Evolutionary conservation across 2,329 filamentous ascomycete genomes (phyloP).

Genomic region (Cucurbitaria berberidis): DNA sequence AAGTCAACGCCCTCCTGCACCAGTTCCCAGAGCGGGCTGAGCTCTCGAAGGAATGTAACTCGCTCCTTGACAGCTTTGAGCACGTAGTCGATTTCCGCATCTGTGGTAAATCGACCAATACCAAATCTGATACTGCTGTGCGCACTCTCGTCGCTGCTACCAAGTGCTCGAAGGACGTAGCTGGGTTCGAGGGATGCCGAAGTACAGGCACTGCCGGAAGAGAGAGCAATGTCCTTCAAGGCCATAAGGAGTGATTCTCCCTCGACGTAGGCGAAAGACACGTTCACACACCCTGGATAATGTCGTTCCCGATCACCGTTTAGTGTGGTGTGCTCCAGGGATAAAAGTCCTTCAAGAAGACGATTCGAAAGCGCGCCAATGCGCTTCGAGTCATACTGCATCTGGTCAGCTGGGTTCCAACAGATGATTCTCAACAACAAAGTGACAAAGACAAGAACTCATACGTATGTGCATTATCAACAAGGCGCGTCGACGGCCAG

Average conservation of each 20-base stretch:
- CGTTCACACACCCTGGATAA: constrained; percentile 97
- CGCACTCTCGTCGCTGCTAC: constrained; percentile 95
- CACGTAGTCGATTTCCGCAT: constrained; percentile 95
- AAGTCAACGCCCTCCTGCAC: constrained; percentile 96
- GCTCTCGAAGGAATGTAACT: constrained; percentile 89
- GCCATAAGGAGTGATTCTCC: constrained; percentile 98
- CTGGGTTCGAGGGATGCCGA: constrained; percentile 95
- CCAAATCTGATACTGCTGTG: constrained; percentile 98
- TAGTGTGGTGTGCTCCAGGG: constrained; percentile 89
- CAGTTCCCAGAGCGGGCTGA: constrained; percentile 96
- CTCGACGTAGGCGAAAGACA: constrained; percentile 98
- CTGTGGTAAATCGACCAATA: constrained; percentile 95
- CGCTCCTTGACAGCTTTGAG: constrained; percentile 90
- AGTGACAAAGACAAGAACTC: constrained; percentile 43
- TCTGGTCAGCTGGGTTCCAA: constrained; percentile 18
- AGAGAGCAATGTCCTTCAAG: constrained; percentile 95
- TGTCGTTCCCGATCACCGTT: constrained; percentile 85
- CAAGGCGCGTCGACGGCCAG: constrained; percentile 47
- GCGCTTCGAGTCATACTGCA: constrained; percentile 87
- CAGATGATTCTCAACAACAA: neutral
- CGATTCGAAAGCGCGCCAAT: constrained; percentile 83
- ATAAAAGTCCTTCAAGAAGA: constrained; percentile 78
- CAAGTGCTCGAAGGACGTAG: constrained; percentile 91
- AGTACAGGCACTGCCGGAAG: constrained; percentile 95
- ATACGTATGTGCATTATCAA: constrained; percentile 70